A percentile compares a stretch with the other conserved stretches of the same genome.
These are phyloP conservation scores for Malassezia sp. DNA, from an alignment of 1,284 basidiomycete species.

Conservation along the genomic window DNA sequence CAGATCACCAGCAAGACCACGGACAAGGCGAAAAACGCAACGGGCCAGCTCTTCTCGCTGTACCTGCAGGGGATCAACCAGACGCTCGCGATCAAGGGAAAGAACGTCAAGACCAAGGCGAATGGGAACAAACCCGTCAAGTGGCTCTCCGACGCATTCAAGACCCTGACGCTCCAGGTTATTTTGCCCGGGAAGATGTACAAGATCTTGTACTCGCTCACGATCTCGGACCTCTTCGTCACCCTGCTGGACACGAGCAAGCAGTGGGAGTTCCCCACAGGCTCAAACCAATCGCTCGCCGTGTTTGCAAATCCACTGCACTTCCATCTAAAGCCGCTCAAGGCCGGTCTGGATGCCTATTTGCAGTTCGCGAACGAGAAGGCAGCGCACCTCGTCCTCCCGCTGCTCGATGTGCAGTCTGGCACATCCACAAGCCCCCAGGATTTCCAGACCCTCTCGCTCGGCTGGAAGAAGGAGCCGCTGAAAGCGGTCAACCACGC, in stretches of 20 bases:
- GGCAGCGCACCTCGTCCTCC: slow-evolving; percentile 57
- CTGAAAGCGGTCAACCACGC: slow-evolving; percentile 54
- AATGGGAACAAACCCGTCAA: slow-evolving; percentile 52
- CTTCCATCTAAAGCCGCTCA: slow-evolving; percentile 60
- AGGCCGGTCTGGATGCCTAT: slow-evolving; percentile 54
- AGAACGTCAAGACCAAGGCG: slow-evolving; percentile 53
- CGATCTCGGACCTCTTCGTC: slow-evolving; percentile 56
- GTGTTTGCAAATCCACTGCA: slow-evolving; percentile 66
- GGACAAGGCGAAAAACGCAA: slow-evolving; percentile 50
- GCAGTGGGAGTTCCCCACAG: slow-evolving; percentile 25
- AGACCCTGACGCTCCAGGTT: slow-evolving; percentile 57
- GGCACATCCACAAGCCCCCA: slow-evolving; percentile 58
- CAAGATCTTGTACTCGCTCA: slow-evolving; percentile 60
- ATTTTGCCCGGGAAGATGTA: slow-evolving; percentile 58
- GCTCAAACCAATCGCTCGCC: slow-evolving; percentile 53
- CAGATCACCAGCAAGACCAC: slow-evolving; percentile 55
- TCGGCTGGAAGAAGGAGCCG: slow-evolving; percentile 53
- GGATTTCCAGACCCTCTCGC: slow-evolving; percentile 51
- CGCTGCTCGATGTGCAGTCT: slow-evolving; percentile 50
- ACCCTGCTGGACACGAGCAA: slow-evolving; percentile 49
- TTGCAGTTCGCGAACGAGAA: slow-evolving; percentile 52
- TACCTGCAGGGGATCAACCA: slow-evolving; percentile 60
- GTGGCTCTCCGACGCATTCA: slow-evolving; percentile 63
- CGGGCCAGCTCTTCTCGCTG: slow-evolving; percentile 59
- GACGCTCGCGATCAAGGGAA: slow-evolving; percentile 56